Evolutionary conservation across 306 rosid genomes (phyloP).

Genomic region (Biancaea sappan): DNA sequence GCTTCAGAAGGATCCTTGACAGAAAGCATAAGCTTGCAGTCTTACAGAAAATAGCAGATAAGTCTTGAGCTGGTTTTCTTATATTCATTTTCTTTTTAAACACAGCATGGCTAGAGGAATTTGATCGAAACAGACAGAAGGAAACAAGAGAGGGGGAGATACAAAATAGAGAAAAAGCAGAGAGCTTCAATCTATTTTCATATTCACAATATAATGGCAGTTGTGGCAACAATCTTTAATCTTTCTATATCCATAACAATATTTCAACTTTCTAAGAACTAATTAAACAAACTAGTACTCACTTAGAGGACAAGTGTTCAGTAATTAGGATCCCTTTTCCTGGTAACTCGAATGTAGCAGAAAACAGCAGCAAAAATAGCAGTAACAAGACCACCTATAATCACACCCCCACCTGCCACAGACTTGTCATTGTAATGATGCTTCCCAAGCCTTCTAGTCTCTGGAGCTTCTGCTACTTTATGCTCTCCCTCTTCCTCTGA

Average conservation of each 20-base stretch:
- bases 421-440: slow-evolving; percentile 68
- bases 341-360: slow-evolving; percentile 80
- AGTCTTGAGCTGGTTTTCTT: background rate
- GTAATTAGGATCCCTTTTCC: slow-evolving; percentile 47
- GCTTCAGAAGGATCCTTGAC: background rate
- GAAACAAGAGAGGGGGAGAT: background rate
- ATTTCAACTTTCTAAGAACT: slow-evolving; percentile 13
- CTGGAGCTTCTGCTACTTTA: slow-evolving; percentile 63
- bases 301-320: background rate
- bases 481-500: slow-evolving; percentile 28
- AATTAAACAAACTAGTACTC: background rate
- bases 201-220: slow-evolving; percentile 17
- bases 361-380: slow-evolving; percentile 82
- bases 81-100: background rate
- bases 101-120: too few species aligned
- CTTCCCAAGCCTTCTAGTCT: slow-evolving; percentile 56
- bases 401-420: slow-evolving; percentile 89
- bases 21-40: background rate
- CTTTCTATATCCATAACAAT: background rate
- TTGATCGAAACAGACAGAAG: background rate
- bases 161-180: background rate
- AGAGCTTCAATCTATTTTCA: background rate
- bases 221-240: background rate
- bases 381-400: slow-evolving; percentile 84
- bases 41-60: background rate